Evolutionary conservation across 257 asterid species (phyloP), one percentile per base, ranked within the genome.

Genomic region (Plantago elongata): DNA sequence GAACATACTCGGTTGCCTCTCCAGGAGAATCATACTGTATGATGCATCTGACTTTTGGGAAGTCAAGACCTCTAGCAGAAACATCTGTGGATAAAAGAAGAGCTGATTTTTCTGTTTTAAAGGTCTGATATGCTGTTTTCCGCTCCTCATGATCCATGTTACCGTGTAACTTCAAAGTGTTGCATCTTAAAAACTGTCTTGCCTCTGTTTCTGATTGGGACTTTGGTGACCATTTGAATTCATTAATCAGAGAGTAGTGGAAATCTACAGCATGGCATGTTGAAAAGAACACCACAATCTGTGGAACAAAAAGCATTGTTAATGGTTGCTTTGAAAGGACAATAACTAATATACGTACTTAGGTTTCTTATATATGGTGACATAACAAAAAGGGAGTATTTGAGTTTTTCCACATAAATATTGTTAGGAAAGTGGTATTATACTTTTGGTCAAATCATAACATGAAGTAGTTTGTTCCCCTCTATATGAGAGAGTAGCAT

Each of bases 21-120:
- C 99, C 96, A 27, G 99, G 99, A 72, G 99, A 85, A 78, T 93
- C 99, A 76, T 93, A 93, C 72, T 93, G 99, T 65, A 93, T 79
- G 70, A 93, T 93, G 77, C 88, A 93, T 79, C 83, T 82, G 60
- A 93, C 97, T 81, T 87, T 80, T n/a, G 99, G 97, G 65, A 93
- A 77, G 78, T 93, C 99, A 70, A 93, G 80, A 65, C 99, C 99
- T 78, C 99, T 84, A 56, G 99, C 99, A 70, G 88, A 80, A 78
- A 93, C 89, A 79, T 93, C 97, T 11, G 96, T 89, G 45, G 97
- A 87, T 54, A 93, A 74, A 27, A 93, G 87, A 61, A 93, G 90
- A 22, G 95, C 97, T 46, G 97, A 84, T 68, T 89, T 92, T 71
- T 72, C 97, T 3, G 86, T 77, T 81, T 79, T 89, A 71, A 93